Base-by-base conservation (phyloP, 768 basidiomycete species). In the Suillus weaverae region DNA sequence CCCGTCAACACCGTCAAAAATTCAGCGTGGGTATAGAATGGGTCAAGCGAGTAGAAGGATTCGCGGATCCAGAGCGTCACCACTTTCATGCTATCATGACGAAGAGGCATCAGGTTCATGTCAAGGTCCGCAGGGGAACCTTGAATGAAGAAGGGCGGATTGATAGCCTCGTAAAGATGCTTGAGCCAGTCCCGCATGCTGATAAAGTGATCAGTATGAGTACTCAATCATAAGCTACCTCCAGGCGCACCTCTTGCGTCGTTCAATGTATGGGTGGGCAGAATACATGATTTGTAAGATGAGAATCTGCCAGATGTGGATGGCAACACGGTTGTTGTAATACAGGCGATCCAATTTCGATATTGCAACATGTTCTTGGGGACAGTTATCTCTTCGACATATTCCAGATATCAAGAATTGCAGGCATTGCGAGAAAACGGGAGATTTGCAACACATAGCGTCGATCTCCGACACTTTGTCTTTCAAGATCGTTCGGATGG, bases 221-320 rank as follows among this genome's bases (percentile, higher is more conserved):
- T 5, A 46, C 44, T 20, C 20, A 8, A 4, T 43, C 20, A 43
- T 20, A 43, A 43, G n/a, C 41, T 30, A 66, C 72, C 32, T 54
- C 38, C 16, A 30, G 26, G 1, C 57, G 16, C 54, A 72, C 71
- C 39, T 46, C 1, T 67, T 36, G 11, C 61, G 53, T 41, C 50
- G 61, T 2, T 13, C 11, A 20, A 64, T 62, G 0, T 32, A 8
- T 5, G 66, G 69, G 16, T 63, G 35, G 8, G 66, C 69, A 0
- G 69, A 73, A 22, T 69, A 72, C 67, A 70, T 68, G 9, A 66
- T 67, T 33, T 84, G 78, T 48, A 82, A 76, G 18, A 87, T 83
- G 55, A 78, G 67, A 2, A 88, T 81, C 57, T 86, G 84, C 54
- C 81, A 80, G 2, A 88, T 64, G 67, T 84, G 80, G 35, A 84